Evolutionary conservation across 371 early-diverging fungal species (phyloP).

Genomic region (Paramicrosporidium saccamoebae): DNA sequence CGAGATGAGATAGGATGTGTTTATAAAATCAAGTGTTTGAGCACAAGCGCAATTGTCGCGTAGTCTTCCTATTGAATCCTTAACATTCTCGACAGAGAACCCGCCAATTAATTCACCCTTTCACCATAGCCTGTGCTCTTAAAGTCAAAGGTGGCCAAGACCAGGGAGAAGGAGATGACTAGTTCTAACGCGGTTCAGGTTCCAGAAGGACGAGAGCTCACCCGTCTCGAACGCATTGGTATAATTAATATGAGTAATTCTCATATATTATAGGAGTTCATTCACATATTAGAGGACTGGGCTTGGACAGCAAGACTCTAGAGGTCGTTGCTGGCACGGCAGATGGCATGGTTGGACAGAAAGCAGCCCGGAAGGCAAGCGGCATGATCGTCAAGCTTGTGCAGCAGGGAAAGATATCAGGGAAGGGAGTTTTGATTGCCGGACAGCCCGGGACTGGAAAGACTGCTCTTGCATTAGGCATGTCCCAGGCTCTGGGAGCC

Average conservation of each 20-base stretch:
- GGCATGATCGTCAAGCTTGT: constrained; percentile 79
- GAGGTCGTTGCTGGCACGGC: constrained; percentile 21
- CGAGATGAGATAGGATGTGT: no score
- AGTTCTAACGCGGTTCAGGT: no score
- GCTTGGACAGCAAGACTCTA: constrained; percentile 61
- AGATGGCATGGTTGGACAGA: constrained; percentile 95
- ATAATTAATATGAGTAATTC: constrained; percentile 2
- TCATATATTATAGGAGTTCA: constrained; percentile 34
- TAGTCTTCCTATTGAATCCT: neutral
- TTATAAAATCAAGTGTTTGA: no score
- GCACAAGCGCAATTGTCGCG: constrained; percentile 1
- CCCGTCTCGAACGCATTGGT: constrained; percentile 28
- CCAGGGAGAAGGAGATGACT: constrained; percentile 3
- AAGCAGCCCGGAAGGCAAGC: constrained; percentile 74
- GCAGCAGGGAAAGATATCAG: constrained; percentile 81
- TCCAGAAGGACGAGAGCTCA: constrained; percentile 17
- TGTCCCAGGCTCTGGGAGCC: constrained; percentile 38
- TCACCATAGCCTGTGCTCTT: neutral
- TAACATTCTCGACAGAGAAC: no score
- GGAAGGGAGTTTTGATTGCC: constrained; percentile 78
- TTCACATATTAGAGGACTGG: constrained; percentile 76
- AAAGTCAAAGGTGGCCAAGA: neutral
- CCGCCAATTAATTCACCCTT: no score
- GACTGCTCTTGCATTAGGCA: constrained; percentile 71
- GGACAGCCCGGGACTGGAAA: constrained; percentile 96